Percentiles rank a stretch among this genome's conserved stretches.
phyloP scores from a whole-genome alignment of 1,139 yeast species.

The Magnusiomyces starmeri region DNA sequence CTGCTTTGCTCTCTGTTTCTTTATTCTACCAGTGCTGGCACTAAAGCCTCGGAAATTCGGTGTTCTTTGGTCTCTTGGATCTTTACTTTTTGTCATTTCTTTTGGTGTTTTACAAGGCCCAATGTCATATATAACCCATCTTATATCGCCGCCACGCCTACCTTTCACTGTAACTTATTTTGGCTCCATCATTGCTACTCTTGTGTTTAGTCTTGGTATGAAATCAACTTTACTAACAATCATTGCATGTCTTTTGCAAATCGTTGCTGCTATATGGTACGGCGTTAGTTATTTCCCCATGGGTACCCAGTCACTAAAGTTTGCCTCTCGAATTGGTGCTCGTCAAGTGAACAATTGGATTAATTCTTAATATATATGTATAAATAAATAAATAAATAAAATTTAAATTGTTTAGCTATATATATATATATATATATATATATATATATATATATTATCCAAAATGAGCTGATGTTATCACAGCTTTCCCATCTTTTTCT shows the following conservation, averaged over 20 bases:
- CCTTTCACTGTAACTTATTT: slow-evolving; percentile 78
- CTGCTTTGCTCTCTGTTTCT: slow-evolving; percentile 76
- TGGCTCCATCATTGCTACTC: slow-evolving; percentile 60
- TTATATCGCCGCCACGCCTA: slow-evolving; percentile 66
- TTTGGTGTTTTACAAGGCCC: slow-evolving; percentile 95
- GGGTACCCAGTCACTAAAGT: slow-evolving; percentile 81
- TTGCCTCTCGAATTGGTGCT: slow-evolving; percentile 71
- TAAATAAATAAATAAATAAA: background rate
- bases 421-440: background rate
- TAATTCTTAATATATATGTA: slow-evolving; percentile 25
- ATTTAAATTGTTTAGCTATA: background rate
- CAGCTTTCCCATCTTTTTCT: background rate
- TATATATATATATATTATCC: background rate
- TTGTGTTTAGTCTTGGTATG: slow-evolving; percentile 48
- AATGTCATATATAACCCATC: slow-evolving; percentile 62
- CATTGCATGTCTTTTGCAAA: slow-evolving; percentile 65
- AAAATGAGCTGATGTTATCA: background rate
- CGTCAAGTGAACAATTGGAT: slow-evolving; percentile 53
- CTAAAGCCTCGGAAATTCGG: slow-evolving; percentile 90
- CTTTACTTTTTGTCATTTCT: slow-evolving; percentile 74
- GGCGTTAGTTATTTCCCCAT: slow-evolving; percentile 91
- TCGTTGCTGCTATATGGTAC: slow-evolving; percentile 81
- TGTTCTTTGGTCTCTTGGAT: slow-evolving; percentile 78
- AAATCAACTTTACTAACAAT: slow-evolving; percentile 70
- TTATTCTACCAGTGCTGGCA: slow-evolving; percentile 82